phyloP scores from a whole-genome alignment of 2,329 filamentous ascomycete genomes.

The Ophidiomyces ophidiicola region DNA sequence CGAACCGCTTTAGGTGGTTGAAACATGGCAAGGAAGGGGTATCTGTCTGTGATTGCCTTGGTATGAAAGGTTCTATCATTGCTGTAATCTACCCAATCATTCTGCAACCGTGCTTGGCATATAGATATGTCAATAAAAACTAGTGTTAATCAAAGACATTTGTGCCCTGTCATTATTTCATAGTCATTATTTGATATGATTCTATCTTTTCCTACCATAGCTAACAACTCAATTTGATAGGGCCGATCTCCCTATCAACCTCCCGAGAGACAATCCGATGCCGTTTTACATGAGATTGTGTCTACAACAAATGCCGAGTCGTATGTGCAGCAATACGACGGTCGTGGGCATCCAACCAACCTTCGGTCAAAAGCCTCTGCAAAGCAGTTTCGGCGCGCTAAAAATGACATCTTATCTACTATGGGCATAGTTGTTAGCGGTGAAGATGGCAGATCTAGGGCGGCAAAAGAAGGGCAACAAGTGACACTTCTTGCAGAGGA shows the following conservation, averaged over 20 bases:
- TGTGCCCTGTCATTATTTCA: not conserved
- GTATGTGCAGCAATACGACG: conserved; percentile 39
- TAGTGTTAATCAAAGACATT: too few relatives aligned
- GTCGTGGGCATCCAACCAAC: conserved; percentile 37
- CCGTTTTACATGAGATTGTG: conserved; percentile 18
- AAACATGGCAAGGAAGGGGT: conserved; percentile 35
- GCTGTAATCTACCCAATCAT: too few relatives aligned
- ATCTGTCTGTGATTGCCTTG: conserved; percentile 36
- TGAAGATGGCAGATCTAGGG: conserved; percentile 27
- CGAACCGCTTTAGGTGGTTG: not conserved
- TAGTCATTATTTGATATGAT: not conserved
- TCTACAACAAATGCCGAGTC: conserved; percentile 27
- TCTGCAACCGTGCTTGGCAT: too few relatives aligned
- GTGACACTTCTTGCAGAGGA: conserved; percentile 30
- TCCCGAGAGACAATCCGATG: conserved; percentile 16
- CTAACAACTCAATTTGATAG: conserved; percentile 22
- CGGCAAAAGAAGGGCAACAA: conserved; percentile 29
- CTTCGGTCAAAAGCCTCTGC: conserved; percentile 30
- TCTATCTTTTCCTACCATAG: not conserved
- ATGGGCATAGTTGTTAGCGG: conserved; percentile 38
- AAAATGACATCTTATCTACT: conserved; percentile 40
- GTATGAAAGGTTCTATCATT: conserved; percentile 25
- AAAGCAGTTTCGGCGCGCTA: conserved; percentile 34
- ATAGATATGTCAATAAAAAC: too few relatives aligned
- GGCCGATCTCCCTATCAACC: conserved; percentile 36